phyloP scores from a whole-genome alignment of 371 early-diverging fungal genomes.

The Zychaea mexicana region DNA sequence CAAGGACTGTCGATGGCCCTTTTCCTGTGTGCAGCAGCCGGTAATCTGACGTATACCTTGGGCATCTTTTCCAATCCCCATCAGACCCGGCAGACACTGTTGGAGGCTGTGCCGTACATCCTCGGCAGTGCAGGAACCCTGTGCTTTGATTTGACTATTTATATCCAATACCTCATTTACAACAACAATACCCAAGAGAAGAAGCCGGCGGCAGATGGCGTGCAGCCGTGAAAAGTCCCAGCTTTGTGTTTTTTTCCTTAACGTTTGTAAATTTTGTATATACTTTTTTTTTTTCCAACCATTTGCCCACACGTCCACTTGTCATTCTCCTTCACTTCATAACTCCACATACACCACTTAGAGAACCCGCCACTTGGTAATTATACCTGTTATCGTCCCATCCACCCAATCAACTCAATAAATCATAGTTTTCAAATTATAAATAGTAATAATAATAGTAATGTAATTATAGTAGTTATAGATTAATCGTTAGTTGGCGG shows the following conservation, averaged over 20 bases:
- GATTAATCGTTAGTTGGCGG: too few relatives aligned
- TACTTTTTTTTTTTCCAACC: too few relatives aligned
- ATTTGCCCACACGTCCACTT: too few relatives aligned
- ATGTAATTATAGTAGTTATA: too few relatives aligned
- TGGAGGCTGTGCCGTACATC: slow-evolving; percentile 67
- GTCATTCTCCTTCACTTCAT: too few relatives aligned
- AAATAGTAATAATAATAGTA: too few relatives aligned
- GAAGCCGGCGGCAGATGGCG: not conserved
- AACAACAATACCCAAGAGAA: slow-evolving; percentile 13
- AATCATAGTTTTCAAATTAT: too few relatives aligned
- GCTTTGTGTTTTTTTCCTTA: not conserved
- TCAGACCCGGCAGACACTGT: slow-evolving; percentile 39
- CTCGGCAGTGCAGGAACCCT: slow-evolving; percentile 71
- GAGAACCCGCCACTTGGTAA: too few relatives aligned
- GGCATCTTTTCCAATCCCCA: slow-evolving; percentile 63
- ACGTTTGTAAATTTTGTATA: not conserved
- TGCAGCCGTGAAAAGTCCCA: not conserved
- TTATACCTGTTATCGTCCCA: too few relatives aligned
- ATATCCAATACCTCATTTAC: slow-evolving; percentile 50
- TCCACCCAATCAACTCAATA: too few relatives aligned
- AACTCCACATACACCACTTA: too few relatives aligned
- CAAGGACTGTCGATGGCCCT: slow-evolving; percentile 70
- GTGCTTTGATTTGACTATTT: slow-evolving; percentile 66
- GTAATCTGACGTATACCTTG: slow-evolving; percentile 70
- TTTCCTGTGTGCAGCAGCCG: slow-evolving; percentile 74